Base-by-base conservation (phyloP, 2,329 filamentous ascomycete genomes). In the Cordyceps javanica region DNA sequence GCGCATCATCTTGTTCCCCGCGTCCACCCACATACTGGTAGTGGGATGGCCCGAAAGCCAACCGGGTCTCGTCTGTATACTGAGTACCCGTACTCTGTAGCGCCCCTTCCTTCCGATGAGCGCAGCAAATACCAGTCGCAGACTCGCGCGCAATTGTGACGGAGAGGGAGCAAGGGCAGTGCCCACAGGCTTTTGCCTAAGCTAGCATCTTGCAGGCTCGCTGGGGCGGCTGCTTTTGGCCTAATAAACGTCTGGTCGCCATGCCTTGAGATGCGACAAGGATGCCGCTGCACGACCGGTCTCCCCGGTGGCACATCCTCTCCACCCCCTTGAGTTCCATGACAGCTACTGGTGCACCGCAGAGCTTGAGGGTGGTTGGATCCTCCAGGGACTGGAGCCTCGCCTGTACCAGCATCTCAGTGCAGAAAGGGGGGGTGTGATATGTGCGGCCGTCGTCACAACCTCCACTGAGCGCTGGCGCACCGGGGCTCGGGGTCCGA, bases 281-380 rank as follows among this genome's bases (percentile, higher is more conserved):
- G 54, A 56, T 56, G 26, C 44, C 34, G 36, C 54, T 39, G 54
- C 54, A 41, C 54, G 26, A 49, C 45, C 54, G 50, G 26, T 56
- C 54, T 56, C 54, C 54, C 54, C 45, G 54, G 53, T 56, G 53
- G 54, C 54, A 56, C 53, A 56, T 49, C 54, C 54, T 56, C 44
- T 56, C 54, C 54, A 56, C 54, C 36, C 45, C 32, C n/a, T 42
- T 23, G 34, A 21, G 19, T 19, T 49, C 44, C 32, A 34, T 49
- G 45, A 56, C 45, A 19, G 42, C 28, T 36, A 42, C 36, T 44
- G 42, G 41, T 55, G 42, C 52, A 41, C 44, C 26, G 34, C 44
- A 28, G 44, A 44, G 28, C 30, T 26, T 34, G 44, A 56, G 41
- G 41, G 53, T 41, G 44, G 42, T 34, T 56, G 53, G 53, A 56